Evolutionary conservation across 164 flowering plant genomes (phyloP).

Genomic region (Stephania yunnanensis): DNA sequence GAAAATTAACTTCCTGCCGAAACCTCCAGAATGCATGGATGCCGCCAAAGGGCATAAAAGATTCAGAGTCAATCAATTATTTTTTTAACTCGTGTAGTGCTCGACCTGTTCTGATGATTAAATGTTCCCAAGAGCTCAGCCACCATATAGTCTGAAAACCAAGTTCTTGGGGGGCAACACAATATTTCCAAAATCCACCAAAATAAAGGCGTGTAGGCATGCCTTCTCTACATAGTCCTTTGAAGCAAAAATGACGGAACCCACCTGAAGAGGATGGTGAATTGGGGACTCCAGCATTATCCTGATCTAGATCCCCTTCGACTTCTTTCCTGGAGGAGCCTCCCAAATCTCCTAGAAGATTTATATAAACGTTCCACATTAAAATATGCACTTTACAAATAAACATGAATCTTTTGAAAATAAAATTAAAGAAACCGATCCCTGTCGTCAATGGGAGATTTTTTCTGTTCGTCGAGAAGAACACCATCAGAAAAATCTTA

Average conservation of each 20-base stretch:
- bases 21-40: slow-evolving; percentile 58
- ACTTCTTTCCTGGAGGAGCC: slow-evolving; percentile 56
- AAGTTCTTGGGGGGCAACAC: slow-evolving; percentile 40
- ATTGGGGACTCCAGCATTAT: slow-evolving; percentile 53
- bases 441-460: too few relatives aligned
- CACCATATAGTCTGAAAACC: slow-evolving; percentile 64
- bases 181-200: slow-evolving; percentile 60
- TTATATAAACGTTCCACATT: slow-evolving; percentile 8
- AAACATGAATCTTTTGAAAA: background rate
- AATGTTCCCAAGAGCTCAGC: slow-evolving; percentile 80
- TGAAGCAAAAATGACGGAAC: slow-evolving; percentile 93
- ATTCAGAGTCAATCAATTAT: slow-evolving; percentile 64
- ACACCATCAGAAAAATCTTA: too few relatives aligned
- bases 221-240: slow-evolving; percentile 82
- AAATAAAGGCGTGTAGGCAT: slow-evolving; percentile 56
- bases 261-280: slow-evolving; percentile 99
- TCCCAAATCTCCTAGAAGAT: slow-evolving; percentile 65
- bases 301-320: slow-evolving; percentile 48
- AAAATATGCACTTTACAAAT: background rate
- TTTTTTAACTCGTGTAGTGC: slow-evolving; percentile 48
- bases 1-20: slow-evolving; percentile 39
- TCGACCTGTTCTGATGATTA: slow-evolving; percentile 27
- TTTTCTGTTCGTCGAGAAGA: too few relatives aligned
- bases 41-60: slow-evolving; percentile 51
- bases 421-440: background rate